Conservation (phyloP, 257 asterid genomes). For the Scutellaria barbata region DNA sequence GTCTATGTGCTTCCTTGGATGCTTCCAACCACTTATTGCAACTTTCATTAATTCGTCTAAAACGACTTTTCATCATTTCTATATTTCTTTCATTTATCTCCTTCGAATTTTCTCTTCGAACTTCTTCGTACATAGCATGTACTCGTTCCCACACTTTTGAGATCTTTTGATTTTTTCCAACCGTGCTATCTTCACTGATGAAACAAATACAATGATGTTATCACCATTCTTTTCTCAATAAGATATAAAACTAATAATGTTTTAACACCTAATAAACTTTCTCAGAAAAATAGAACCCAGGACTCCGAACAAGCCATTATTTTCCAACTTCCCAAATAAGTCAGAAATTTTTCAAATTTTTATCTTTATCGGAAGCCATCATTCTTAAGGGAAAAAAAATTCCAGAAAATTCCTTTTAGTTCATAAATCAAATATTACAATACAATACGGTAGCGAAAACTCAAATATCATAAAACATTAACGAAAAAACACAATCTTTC, state of each 20-base stretch:
- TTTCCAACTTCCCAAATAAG: neutral
- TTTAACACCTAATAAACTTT: neutral
- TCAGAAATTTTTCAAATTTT: neutral
- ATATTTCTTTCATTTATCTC: too few relatives aligned
- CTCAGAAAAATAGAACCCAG: neutral
- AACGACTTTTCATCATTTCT: too few relatives aligned
- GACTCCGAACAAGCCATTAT: neutral
- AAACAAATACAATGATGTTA: slow-evolving; percentile 4
- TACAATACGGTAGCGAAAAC: neutral
- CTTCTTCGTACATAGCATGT: too few relatives aligned
- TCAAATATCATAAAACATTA: neutral
- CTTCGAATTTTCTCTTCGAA: too few relatives aligned
- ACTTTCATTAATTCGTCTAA: too few relatives aligned
- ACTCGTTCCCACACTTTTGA: too few relatives aligned
- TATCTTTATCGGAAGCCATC: neutral
- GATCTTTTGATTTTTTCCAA: too few relatives aligned
- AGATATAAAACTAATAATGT: neutral
- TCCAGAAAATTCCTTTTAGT: neutral
- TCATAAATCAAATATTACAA: slow-evolving; percentile 3
- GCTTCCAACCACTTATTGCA: too few relatives aligned
- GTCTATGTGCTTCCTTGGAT: too few relatives aligned
- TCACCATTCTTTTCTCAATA: slow-evolving; percentile 7
- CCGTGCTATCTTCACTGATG: too few relatives aligned
- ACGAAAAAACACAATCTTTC: neutral
- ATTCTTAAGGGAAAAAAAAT: neutral